Base-by-base conservation (phyloP, 768 basidiomycete genomes). In the Tricholomella constricta region DNA sequence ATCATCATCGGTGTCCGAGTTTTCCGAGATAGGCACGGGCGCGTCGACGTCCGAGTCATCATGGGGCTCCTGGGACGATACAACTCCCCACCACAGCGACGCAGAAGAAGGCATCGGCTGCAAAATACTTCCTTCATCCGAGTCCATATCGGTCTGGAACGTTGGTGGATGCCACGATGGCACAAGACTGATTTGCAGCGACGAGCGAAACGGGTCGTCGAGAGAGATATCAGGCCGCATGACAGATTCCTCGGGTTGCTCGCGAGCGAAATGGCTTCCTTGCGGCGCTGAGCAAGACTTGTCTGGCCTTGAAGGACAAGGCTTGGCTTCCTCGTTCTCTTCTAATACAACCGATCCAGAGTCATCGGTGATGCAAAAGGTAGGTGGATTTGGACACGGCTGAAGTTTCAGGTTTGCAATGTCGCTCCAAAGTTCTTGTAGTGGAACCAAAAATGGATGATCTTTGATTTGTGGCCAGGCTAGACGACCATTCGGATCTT, bases 351-450 rank as follows among this genome's bases (percentile, higher is more conserved):
- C 34, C 14, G 49, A 49, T 1, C 48, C 40, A 22, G 45, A 38
- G 38, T 63, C 57, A 15, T 54, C 34, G 25, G 53, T 46, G 25
- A 60, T 45, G 22, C 50, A 41, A 10, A 51, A 60, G 32, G 42
- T 53, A 1, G 58, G 46, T 2, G 59, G 60, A 44, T 62, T 55
- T 38, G 69, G 62, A 37, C 66, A 60, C 38, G 72, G 71, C 12
- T 70, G 71, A 45, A 68, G 59, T 36, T 54, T 59, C 52, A 72
- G 42, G 23, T 58, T 62, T 41, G 67, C 61, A 36, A 73, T 64
- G 20, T 69, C 71, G 7, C 63, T 51, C 72, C 72, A 74, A 10
- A 64, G 46, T 9, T 52, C 55, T 15, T 48, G 44, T 23, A 72
- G 22, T 6, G 62, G 57, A 23, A 57, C 52, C 27, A 74, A 66